A percentile compares a stretch with the other conserved stretches of the same genome.
Conservation (phyloP, 2,329 filamentous ascomycete genomes). For the Monascus ruber region DNA sequence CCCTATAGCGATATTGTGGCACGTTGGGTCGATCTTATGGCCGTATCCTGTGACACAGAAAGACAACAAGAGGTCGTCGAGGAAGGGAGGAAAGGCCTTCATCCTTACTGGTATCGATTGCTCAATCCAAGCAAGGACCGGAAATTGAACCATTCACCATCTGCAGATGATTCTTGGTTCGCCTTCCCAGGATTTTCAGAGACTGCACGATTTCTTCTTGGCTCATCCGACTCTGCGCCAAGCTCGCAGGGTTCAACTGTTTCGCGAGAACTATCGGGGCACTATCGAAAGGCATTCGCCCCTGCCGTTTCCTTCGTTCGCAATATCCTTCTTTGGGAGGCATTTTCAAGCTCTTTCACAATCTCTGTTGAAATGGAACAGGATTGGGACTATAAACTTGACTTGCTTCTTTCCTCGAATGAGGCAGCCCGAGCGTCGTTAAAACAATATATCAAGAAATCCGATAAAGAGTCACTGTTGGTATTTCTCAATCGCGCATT, state of each 20-base stretch:
- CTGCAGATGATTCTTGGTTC: slow-evolving; percentile 38
- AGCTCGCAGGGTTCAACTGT: slow-evolving; percentile 22
- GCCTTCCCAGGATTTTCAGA: slow-evolving; percentile 28
- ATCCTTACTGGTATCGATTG: slow-evolving; percentile 61
- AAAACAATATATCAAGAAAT: slow-evolving; percentile 21
- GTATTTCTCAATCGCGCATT: slow-evolving; percentile 35
- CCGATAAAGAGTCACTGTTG: slow-evolving; percentile 26
- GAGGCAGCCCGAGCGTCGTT: slow-evolving; percentile 50
- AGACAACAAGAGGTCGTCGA: slow-evolving; percentile 77
- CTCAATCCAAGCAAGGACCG: slow-evolving; percentile 42
- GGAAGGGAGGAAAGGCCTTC: slow-evolving; percentile 78
- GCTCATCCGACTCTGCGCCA: slow-evolving; percentile 9
- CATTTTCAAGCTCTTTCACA: slow-evolving; percentile 33
- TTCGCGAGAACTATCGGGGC: slow-evolving; percentile 7
- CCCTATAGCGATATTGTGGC: slow-evolving; percentile 66
- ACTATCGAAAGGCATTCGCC: slow-evolving; percentile 45
- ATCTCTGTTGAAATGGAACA: slow-evolving; percentile 50
- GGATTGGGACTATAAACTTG: slow-evolving; percentile 75
- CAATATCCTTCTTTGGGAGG: slow-evolving; percentile 48
- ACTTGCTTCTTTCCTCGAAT: slow-evolving; percentile 60
- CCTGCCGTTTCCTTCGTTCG: slow-evolving; percentile 60
- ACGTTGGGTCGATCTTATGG: slow-evolving; percentile 81
- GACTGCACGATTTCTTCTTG: slow-evolving; percentile 22
- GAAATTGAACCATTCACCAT: slow-evolving; percentile 32
- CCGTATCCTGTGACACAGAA: slow-evolving; percentile 50